Evolutionary conservation across 768 basidiomycete species (phyloP).

Genomic region (Clitopilus passeckerianus): DNA sequence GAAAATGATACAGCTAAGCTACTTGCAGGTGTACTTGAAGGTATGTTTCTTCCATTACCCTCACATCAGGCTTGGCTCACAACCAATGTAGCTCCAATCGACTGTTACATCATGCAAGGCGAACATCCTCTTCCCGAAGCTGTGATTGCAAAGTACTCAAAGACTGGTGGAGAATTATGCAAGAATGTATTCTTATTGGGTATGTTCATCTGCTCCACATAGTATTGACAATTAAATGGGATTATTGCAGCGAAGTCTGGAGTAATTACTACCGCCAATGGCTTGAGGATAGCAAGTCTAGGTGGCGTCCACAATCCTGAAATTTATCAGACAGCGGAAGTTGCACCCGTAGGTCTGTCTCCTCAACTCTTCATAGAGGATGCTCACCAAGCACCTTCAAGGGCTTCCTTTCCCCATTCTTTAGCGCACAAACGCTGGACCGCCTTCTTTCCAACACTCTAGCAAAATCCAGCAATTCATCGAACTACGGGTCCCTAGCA

Average conservation of each 20-base stretch:
- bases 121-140: slow-evolving; percentile 64
- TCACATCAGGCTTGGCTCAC: neutral
- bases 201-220: slow-evolving; percentile 32
- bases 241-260: slow-evolving; percentile 66
- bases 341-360: slow-evolving; percentile 50
- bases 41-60: slow-evolving; percentile 27
- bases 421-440: slow-evolving; percentile 64
- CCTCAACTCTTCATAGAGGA: neutral
- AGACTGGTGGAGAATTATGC: slow-evolving; percentile 75
- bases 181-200: slow-evolving; percentile 83
- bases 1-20: slow-evolving; percentile 56
- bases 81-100: slow-evolving; percentile 63
- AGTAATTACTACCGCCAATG: slow-evolving; percentile 71
- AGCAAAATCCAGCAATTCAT: slow-evolving; percentile 39
- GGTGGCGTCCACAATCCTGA: slow-evolving; percentile 71
- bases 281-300: slow-evolving; percentile 80
- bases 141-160: slow-evolving; percentile 71
- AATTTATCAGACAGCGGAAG: slow-evolving; percentile 53
- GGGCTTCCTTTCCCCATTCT: slow-evolving; percentile 78
- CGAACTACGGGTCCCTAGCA: slow-evolving; percentile 60
- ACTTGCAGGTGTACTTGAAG: slow-evolving; percentile 63
- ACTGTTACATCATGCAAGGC: slow-evolving; percentile 93
- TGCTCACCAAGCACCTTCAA: slow-evolving; percentile 18
- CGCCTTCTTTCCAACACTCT: slow-evolving; percentile 69
- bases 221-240: slow-evolving; percentile 1